Base-by-base conservation (phyloP, 306 rosid genomes). In the Cucurbita pepo region DNA sequence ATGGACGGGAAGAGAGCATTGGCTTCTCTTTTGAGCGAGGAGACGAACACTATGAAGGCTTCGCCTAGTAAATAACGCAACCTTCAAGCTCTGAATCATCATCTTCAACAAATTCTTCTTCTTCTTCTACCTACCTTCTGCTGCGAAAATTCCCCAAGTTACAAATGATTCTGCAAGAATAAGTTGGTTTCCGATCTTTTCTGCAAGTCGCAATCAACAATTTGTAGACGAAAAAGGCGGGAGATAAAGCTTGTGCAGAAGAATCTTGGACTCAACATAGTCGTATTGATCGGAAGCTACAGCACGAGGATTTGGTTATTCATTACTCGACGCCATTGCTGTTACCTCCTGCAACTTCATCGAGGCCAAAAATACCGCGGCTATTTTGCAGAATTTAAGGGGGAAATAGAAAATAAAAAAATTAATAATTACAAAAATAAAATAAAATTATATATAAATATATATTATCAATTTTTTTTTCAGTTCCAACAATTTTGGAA, bases 41-140 rank as follows among this genome's bases (percentile, higher is more conserved):
- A 78, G 19, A 69, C 76, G 55, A 74, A 52, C 36, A 69, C 25
- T 21, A 43, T 36, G 77, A 60, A 74, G 79, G 70, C 76, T 7
- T 15, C 75, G 82, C 61, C 82, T 74, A 4, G 45, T 37, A 48
- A 77, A 59, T 62, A 53, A 75, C 58, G 83, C 83, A 55, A 69
- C 61, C 82, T 77, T 85, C 36, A 81, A 47, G 64, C 81, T 55
- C 69, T 30, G 78, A 74, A 73, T 82, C 83, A 37, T 75, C 72
- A 64, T 55, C 74, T 48, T 38, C 61, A 7, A 2, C 70, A 19
- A n/a, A 53, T 36, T 4, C 16, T 22, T 44, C 53, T 22, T 44
- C 53, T 56, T 52, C 56, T 52, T 7, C 36, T 56, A 0, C 12
- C 8, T 12, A 15, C 64, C 69, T 63, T n/a, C 51, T 8, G 34